phyloP scores from a whole-genome alignment of 371 early-diverging fungal genomes.

The Chytridiales sp. region DNA sequence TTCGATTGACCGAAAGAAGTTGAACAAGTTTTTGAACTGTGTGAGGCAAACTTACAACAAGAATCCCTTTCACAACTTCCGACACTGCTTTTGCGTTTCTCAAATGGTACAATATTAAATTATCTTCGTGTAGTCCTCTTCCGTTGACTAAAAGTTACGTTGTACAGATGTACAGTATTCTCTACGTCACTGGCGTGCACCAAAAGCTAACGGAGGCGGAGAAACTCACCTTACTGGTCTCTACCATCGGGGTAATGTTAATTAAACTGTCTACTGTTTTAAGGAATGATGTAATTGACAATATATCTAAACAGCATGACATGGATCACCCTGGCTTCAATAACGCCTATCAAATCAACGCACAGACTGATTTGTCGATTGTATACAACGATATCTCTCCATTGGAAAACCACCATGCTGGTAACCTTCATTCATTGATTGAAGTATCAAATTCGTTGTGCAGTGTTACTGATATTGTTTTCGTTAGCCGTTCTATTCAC shows the following conservation, averaged over 20 bases:
- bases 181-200: conserved; percentile 36
- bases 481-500: conserved; percentile 51
- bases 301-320: conserved; percentile 36
- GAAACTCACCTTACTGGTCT: conserved; percentile 35
- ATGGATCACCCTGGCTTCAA: conserved; percentile 54
- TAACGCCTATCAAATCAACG: conserved; percentile 57
- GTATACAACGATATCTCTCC: conserved; percentile 58
- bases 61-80: conserved; percentile 53
- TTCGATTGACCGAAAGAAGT: conserved; percentile 30
- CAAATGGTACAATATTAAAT: conserved; percentile 45
- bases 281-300: too few species aligned
- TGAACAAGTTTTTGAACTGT: conserved; percentile 37
- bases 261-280: neutral
- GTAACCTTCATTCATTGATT: conserved; percentile 19
- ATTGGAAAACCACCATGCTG: conserved; percentile 56
- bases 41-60: conserved; percentile 44
- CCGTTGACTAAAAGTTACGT: neutral
- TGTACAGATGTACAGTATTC: conserved; percentile 39
- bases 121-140: neutral
- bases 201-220: conserved; percentile 36
- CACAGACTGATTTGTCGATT: conserved; percentile 49
- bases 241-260: conserved; percentile 40
- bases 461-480: too few species aligned
- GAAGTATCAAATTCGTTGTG: too few species aligned
- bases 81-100: conserved; percentile 52